Percentiles rank a stretch among this genome's conserved stretches.
Conservation (phyloP, 2,329 filamentous ascomycete genomes). For the Fusarium paranaense region DNA sequence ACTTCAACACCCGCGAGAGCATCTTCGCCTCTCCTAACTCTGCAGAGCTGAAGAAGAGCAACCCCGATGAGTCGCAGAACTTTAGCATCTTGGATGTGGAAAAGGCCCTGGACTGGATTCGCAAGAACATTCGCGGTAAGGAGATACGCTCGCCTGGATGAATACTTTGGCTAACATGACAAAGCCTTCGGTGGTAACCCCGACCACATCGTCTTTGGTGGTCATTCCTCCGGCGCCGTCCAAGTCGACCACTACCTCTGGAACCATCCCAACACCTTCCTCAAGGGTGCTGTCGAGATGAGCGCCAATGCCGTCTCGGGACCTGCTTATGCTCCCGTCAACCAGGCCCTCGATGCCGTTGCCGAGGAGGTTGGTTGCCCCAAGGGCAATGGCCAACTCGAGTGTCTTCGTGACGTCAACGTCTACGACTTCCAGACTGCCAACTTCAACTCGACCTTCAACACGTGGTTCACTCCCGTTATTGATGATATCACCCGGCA, state of each 20-base stretch:
- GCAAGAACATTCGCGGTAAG: constrained; percentile 38
- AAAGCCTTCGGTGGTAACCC: constrained; percentile 58
- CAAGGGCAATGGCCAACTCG: constrained; percentile 46
- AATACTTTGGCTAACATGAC: background rate
- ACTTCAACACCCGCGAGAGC: constrained; percentile 56
- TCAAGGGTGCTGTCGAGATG: constrained; percentile 55
- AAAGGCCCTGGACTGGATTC: constrained; percentile 43
- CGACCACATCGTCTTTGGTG: constrained; percentile 58
- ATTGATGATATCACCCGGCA: constrained; percentile 51
- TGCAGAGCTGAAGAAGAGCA: constrained; percentile 45
- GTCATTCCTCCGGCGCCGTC: constrained; percentile 52
- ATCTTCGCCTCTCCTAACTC: constrained; percentile 59
- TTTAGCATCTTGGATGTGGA: constrained; percentile 43
- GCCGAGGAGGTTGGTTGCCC: constrained; percentile 52
- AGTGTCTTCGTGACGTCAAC: constrained; percentile 51
- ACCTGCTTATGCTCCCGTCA: constrained; percentile 51
- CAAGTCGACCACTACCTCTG: constrained; percentile 57
- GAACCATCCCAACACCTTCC: constrained; percentile 53
- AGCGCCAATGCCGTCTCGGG: constrained; percentile 56
- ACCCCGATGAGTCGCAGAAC: constrained; percentile 38
- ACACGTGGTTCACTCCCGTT: constrained; percentile 56
- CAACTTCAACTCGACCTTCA: constrained; percentile 49
- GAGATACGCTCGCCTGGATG: background rate
- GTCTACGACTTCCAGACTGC: constrained; percentile 35
- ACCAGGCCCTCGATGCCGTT: constrained; percentile 52